A percentile compares a stretch with the other conserved stretches of the same genome.
phyloP scores from a whole-genome alignment of 495 filamentous ascomycete genomes.

The Cryomyces antarcticus region DNA sequence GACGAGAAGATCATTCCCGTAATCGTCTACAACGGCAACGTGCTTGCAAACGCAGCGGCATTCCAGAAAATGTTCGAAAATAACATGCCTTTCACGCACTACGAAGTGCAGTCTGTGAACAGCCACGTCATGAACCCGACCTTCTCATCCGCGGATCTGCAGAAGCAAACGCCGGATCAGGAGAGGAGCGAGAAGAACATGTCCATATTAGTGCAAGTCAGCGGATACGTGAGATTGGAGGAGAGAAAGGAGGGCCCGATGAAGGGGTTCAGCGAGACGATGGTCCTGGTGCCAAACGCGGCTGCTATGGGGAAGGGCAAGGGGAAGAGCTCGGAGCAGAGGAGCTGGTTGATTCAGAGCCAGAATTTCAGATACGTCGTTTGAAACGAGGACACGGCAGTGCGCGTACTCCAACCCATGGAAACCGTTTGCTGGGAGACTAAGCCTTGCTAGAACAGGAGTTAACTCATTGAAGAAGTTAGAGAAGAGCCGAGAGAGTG shows the following conservation, averaged over 20 bases:
- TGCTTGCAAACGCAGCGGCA: constrained; percentile 30
- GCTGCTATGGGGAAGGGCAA: constrained; percentile 27
- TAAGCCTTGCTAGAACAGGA: too few relatives aligned
- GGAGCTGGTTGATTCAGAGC: constrained; percentile 46
- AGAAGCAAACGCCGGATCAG: neutral
- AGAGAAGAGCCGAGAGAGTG: too few relatives aligned
- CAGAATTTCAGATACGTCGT: constrained; percentile 39
- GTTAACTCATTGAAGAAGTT: too few relatives aligned
- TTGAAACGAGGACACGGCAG: neutral
- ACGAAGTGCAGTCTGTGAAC: constrained; percentile 49
- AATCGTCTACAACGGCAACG: constrained; percentile 48
- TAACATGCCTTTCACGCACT: constrained; percentile 35
- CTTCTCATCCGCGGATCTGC: constrained; percentile 1
- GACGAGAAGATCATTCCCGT: constrained; percentile 15
- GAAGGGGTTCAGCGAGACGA: constrained; percentile 51
- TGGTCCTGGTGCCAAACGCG: constrained; percentile 59
- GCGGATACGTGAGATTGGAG: constrained; percentile 43
- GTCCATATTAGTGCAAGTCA: constrained; percentile 46
- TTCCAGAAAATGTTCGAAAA: constrained; percentile 40
- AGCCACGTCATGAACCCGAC: constrained; percentile 53
- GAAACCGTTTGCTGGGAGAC: too few relatives aligned
- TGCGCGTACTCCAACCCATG: too few relatives aligned
- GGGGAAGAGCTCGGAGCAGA: constrained; percentile 11
- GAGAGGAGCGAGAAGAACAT: constrained; percentile 29
- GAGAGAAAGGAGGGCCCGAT: constrained; percentile 31